phyloP scores from a whole-genome alignment of 306 rosid species.

The Vigna hirtella region DNA sequence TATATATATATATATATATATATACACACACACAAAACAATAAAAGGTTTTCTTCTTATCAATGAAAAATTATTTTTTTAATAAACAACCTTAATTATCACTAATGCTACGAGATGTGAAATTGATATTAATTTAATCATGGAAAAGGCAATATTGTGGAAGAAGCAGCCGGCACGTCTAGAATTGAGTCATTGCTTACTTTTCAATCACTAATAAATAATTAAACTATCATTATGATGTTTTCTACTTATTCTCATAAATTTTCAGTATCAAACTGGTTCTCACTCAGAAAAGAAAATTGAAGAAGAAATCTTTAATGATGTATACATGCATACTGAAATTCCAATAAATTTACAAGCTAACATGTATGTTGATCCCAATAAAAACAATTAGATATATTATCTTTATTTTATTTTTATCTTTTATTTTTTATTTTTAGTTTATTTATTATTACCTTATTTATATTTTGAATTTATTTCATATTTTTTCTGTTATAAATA shows the following conservation, averaged over 20 bases:
- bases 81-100: background rate
- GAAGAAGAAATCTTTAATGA: no score
- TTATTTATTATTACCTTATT: no score
- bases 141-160: background rate
- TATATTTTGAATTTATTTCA: no score
- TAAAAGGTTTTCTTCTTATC: background rate
- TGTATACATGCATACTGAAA: no score
- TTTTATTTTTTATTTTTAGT: no score
- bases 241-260: background rate
- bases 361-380: no score
- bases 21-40: background rate
- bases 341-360: no score
- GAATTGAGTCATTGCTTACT: background rate
- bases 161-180: slow-evolving; percentile 5
- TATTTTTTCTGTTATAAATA: no score
- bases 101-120: background rate
- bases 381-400: no score
- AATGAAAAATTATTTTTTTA: background rate
- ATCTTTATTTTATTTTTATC: no score
- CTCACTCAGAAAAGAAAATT: background rate
- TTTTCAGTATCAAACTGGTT: background rate
- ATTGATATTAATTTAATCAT: background rate
- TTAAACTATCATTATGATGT: background rate
- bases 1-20: no score
- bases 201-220: background rate